Conservation (phyloP, 2,329 filamentous ascomycete genomes). For the Thelonectria blattea region DNA sequence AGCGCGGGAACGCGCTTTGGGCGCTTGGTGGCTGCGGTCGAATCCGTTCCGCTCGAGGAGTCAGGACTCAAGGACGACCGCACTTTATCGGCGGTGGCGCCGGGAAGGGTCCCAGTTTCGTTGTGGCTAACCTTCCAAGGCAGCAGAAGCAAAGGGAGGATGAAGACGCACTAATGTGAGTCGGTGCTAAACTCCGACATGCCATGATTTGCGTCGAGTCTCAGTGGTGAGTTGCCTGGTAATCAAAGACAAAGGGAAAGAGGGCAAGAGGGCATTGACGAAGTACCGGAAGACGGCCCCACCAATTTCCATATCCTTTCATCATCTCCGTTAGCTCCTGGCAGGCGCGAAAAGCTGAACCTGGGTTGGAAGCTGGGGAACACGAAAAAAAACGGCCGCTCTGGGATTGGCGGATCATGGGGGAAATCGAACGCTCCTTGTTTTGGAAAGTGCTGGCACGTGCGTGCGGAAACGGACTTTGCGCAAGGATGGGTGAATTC, state of each 20-base stretch:
- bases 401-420: constrained; percentile 6
- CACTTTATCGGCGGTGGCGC: constrained; percentile 25
- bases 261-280: background rate
- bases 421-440: background rate
- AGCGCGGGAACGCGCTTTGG: constrained; percentile 3
- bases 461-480: constrained; percentile 9
- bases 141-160: background rate
- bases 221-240: too few relatives aligned
- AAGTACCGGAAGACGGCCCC: background rate
- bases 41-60: background rate
- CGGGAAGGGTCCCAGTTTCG: constrained; percentile 28
- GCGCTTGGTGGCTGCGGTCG: constrained; percentile 6
- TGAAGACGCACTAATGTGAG: background rate
- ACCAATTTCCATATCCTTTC: background rate
- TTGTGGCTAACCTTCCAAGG: constrained; percentile 16
- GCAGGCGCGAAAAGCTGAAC: background rate
- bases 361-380: constrained; percentile 34
- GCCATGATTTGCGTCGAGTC: background rate
- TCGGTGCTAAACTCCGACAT: background rate
- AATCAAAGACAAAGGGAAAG: too few relatives aligned
- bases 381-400: background rate
- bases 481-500: background rate
- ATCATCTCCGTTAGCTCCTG: background rate
- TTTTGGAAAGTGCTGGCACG: constrained; percentile 2
- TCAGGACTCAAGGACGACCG: background rate